Conservation (phyloP, 108 stramenopile species). For the Asterionellopsis glacialis region DNA sequence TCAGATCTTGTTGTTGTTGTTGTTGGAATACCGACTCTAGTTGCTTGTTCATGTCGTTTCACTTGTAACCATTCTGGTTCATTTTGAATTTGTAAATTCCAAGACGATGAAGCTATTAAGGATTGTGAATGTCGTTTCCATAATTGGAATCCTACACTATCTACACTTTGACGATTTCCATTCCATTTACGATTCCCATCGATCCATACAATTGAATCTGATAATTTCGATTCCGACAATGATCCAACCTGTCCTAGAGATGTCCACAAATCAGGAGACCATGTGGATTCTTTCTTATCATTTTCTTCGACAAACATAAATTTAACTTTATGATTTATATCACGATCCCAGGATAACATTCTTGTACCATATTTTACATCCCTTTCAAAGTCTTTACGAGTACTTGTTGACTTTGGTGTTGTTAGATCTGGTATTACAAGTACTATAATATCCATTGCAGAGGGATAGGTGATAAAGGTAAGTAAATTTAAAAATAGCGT, state of each 20-base stretch:
- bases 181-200: background rate
- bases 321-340: background rate
- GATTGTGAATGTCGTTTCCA: constrained; percentile 3
- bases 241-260: background rate
- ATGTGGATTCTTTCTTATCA: background rate
- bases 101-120: background rate
- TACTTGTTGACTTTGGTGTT: background rate
- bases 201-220: constrained; percentile 2
- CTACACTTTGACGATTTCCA: background rate
- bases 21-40: too few relatives aligned
- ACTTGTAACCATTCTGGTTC: background rate
- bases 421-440: background rate
- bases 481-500: constrained; percentile 2
- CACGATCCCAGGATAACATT: constrained; percentile 5
- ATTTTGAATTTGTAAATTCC: background rate
- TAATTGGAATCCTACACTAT: background rate
- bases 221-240: background rate
- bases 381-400: background rate
- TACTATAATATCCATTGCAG: background rate
- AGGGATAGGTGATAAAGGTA: background rate
- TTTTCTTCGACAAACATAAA: background rate
- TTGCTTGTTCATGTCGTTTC: background rate
- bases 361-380: constrained; percentile 4
- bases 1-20: too few relatives aligned
- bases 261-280: background rate